Conservation (phyloP, 805 yeast species). For the Nakazawaea ishiwadae region DNA sequence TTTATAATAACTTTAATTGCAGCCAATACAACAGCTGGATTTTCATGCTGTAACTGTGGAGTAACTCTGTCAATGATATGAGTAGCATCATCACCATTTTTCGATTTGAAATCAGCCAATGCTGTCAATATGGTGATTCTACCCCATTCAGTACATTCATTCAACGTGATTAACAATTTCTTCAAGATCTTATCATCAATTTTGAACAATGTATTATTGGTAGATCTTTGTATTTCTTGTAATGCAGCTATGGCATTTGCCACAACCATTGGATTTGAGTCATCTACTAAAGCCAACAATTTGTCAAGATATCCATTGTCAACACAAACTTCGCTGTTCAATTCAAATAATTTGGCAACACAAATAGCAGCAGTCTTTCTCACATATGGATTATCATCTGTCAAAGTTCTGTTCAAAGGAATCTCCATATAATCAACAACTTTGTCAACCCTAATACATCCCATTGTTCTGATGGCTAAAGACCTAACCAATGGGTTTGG, state of each 20-base stretch:
- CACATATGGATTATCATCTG: conserved; percentile 95
- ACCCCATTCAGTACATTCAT: conserved; percentile 99
- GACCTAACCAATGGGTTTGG: conserved; percentile 96
- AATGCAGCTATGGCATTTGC: conserved; percentile 89
- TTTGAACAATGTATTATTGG: conserved; percentile 28
- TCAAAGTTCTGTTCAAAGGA: conserved; percentile 78
- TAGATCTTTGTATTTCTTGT: conserved; percentile 55
- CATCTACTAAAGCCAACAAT: conserved; percentile 65
- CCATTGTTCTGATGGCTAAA: conserved; percentile 97
- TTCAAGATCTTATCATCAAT: conserved; percentile 40
- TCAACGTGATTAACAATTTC: conserved; percentile 75
- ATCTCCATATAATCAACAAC: conserved; percentile 93
- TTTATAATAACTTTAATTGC: conserved; percentile 76
- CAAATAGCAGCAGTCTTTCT: conserved; percentile 97
- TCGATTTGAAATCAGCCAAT: conserved; percentile 63
- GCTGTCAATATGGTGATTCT: conserved; percentile 85
- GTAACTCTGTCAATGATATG: conserved; percentile 85
- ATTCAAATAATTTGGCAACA: conserved; percentile 90
- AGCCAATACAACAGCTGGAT: conserved; percentile 88
- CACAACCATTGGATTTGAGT: conserved; percentile 94
- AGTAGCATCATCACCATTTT: conserved; percentile 59
- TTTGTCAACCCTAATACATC: conserved; percentile 92
- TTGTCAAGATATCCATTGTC: conserved; percentile 82
- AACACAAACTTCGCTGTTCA: conserved; percentile 72
- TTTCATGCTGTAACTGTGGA: conserved; percentile 95